phyloP scores from a whole-genome alignment of 2,329 filamentous ascomycete genomes.

The Pestalotiopsis fici region DNA sequence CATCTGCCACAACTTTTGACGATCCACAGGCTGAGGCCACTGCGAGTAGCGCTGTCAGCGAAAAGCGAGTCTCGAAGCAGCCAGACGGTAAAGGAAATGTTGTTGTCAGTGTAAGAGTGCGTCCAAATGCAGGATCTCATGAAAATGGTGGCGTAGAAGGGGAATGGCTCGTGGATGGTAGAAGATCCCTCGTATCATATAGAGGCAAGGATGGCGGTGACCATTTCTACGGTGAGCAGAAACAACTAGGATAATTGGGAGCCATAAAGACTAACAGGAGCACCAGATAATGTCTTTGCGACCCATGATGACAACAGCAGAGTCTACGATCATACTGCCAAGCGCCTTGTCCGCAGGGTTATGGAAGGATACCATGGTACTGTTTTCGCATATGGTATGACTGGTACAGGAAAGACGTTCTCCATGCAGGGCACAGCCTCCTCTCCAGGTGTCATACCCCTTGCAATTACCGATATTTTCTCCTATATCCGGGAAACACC shows the following conservation, averaged over 20 bases:
- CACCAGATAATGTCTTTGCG: constrained; percentile 89
- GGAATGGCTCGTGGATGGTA: constrained; percentile 91
- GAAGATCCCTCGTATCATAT: constrained; percentile 79
- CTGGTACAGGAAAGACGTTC: constrained; percentile 97
- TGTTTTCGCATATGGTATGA: constrained; percentile 99
- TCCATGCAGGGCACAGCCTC: constrained; percentile 98
- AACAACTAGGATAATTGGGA: not conserved
- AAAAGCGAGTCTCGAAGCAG: constrained; percentile 53
- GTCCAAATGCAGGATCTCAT: constrained; percentile 74
- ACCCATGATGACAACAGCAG: constrained; percentile 91
- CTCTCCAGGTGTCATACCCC: constrained; percentile 92
- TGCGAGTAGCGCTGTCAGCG: constrained; percentile 31
- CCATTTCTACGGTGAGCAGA: constrained; percentile 78
- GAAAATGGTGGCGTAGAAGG: constrained; percentile 64
- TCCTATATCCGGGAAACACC: constrained; percentile 98
- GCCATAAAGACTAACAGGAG: constrained; percentile 13
- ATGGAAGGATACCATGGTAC: constrained; percentile 99
- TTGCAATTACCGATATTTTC: constrained; percentile 98
- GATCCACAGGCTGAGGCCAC: constrained; percentile 65
- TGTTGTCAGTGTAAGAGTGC: constrained; percentile 89
- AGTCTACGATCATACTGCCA: constrained; percentile 93
- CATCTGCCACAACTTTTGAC: constrained; percentile 86
- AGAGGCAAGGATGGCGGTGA: constrained; percentile 88
- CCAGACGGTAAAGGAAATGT: constrained; percentile 88
- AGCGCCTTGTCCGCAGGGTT: constrained; percentile 89